Evolutionary conservation across 2,329 filamentous ascomycete species (phyloP).

Genomic region (Colletotrichum graminicola): DNA sequence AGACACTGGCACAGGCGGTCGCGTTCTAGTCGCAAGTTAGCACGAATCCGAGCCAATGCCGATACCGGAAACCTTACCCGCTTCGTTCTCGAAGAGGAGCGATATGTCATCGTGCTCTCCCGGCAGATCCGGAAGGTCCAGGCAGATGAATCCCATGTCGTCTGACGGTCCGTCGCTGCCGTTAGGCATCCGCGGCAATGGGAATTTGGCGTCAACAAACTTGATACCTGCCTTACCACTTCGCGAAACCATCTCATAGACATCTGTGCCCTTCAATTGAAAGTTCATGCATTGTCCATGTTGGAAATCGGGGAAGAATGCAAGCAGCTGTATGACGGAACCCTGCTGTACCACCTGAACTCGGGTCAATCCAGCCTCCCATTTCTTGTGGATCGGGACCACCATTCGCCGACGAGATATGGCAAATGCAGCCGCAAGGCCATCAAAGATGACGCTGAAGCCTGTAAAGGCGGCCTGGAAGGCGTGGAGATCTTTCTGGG

Average conservation of each 20-base stretch:
- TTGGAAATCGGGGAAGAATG: conserved; percentile 89
- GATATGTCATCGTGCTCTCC: conserved; percentile 94
- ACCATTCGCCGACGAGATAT: conserved; percentile 90
- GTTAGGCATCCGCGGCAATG: conserved; percentile 74
- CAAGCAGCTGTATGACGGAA: conserved; percentile 80
- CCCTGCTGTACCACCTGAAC: conserved; percentile 85
- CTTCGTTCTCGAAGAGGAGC: conserved; percentile 84
- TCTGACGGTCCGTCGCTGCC: conserved; percentile 64
- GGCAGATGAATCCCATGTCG: conserved; percentile 81
- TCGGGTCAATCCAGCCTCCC: conserved; percentile 84
- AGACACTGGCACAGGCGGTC: conserved; percentile 65
- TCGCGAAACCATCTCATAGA: conserved; percentile 77
- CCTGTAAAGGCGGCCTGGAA: conserved; percentile 87
- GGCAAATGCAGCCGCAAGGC: conserved; percentile 78
- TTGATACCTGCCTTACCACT: conserved; percentile 78
- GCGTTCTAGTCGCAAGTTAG: conserved; percentile 58
- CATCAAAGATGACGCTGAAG: conserved; percentile 80
- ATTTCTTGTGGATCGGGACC: conserved; percentile 93
- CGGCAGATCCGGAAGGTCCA: conserved; percentile 89
- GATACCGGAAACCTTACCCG: conserved; percentile 68
- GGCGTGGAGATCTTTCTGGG: conserved; percentile 76
- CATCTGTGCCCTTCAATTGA: conserved; percentile 84
- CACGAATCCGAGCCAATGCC: conserved; percentile 12
- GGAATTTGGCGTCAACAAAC: conserved; percentile 92
- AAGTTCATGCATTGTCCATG: conserved; percentile 93